Base-by-base conservation (phyloP, 495 filamentous ascomycete species). In the Patellaria atrata region DNA sequence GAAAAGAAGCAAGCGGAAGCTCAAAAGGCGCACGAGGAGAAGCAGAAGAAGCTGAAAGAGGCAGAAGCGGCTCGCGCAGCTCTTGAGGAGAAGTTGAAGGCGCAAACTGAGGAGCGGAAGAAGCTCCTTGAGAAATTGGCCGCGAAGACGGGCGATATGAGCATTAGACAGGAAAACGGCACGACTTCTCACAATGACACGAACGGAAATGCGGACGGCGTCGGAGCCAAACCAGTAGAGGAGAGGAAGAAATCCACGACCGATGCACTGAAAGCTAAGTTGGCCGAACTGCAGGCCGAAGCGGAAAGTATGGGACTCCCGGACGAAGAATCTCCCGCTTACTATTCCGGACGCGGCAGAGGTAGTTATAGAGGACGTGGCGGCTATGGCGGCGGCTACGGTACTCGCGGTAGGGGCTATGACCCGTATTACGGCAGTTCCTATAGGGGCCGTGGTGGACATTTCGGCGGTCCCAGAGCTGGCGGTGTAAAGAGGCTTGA, bases 261-360 rank as follows among this genome's bases (percentile, higher is more conserved):
- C 1, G 70, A 71, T 19, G 66, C 75, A 6, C 62, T 94, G 16
- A 73, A 76, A 33, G 81, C 79, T 1, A 79, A 94, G 50, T 56
- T 97, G 12, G 82, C 82, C 1, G 71, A 70, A 5, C 60, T 97
- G 14, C 78, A 94, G 54, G 80, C 77, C 6, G 87, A 96, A 56
- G 89, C 89, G 0, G 69, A 76, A 48, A 72, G 64, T 17, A 58
- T 94, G 9, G 86, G 86, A 5, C 64, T 94, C 23, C 77, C 91
- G 35, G 56, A 65, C 1, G 59, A 67, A 12, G 48, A 56, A 30
- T 47, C 17, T 27, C n/a, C n/a, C n/a, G n/a, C 28, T 7, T 31
- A n/a, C 28, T 10, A 15, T 15, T 7, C 7, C 7, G 28, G 28
- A n/a, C 28, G 28, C 13, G 28, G 28, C 8, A 20, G 7, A 9